Base-by-base conservation (phyloP, 345 rosid genomes). In the Fremontodendron californicum region DNA sequence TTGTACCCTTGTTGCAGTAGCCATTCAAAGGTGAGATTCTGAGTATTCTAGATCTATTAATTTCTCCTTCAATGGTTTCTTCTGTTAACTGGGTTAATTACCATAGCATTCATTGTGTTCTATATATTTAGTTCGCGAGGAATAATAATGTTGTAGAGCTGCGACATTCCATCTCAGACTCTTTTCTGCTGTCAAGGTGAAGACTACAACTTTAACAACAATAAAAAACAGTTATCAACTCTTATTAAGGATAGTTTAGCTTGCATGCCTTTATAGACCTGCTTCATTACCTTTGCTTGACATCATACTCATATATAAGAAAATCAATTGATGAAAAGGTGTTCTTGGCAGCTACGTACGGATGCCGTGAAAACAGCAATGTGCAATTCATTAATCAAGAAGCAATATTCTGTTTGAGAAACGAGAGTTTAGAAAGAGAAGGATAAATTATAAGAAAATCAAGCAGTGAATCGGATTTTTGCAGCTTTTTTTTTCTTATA, bases 381-480 rank as follows among this genome's bases (percentile, higher is more conserved):
- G 94, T 87, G 87, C 65, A 90, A 87, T 75, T 78, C 89, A 84
- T 77, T 94, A 81, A 87, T 87, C 68, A 94, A 94, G 91, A 94
- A 93, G 87, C 97, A 91, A 78, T 94, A 94, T 80, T 72, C 95
- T 11, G 75, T n/a, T 75, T 0, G 97, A 89, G 77, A 91, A 82
- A 25, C 83, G 95, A 73, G 98, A 94, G 77, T 90, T 88, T 65
- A 84, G 95, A 84, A 94, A 91, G 87, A 91, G 90, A 83, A 88
- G 85, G 33, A 87, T 97, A 83, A 94, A 94, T 75, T 97, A 94
- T 73, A 88, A 81, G 84, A 94, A 91, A 82, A 68, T 49, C 33
- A 88, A 76, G 64, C 78, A 78, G 25, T 89, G 79, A 88, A 43
- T 9, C 0, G 6, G 52, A 43, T 11, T 68, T 25, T 39, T n/a